These are phyloP conservation scores for Fusarium subglutinans DNA, from an alignment of 2,329 filamentous ascomycete species.

Conservation along the genomic window DNA sequence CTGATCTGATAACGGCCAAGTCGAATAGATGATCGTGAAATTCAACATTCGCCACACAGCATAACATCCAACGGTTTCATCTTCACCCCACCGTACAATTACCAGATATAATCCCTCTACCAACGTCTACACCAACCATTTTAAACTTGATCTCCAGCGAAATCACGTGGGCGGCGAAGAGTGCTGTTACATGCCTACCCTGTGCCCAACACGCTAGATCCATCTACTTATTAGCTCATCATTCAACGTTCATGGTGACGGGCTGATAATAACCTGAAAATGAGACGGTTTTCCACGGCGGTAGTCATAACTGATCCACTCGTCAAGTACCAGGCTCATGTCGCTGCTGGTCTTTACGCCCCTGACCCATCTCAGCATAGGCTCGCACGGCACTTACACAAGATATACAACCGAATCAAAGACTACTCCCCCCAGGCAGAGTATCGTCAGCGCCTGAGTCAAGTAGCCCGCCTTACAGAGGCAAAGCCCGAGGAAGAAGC, in stretches of 20 bases:
- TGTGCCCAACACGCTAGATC: neutral
- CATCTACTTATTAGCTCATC: conserved; percentile 11
- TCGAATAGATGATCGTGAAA: neutral
- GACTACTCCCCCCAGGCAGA: conserved; percentile 79
- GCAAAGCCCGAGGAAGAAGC: conserved; percentile 38
- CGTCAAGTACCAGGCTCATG: conserved; percentile 76
- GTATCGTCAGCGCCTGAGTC: conserved; percentile 72
- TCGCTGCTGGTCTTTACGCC: conserved; percentile 72
- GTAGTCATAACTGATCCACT: conserved; percentile 76
- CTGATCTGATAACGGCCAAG: conserved; percentile 29
- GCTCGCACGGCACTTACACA: conserved; percentile 78
- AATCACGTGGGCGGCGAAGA: conserved; percentile 1
- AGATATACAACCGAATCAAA: conserved; percentile 78
- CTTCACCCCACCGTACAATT: neutral
- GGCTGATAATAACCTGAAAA: conserved; percentile 4
- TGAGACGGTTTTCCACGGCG: conserved; percentile 56
- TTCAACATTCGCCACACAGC: conserved; percentile 3
- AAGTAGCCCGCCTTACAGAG: conserved; percentile 62
- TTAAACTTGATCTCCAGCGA: neutral
- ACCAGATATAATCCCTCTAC: neutral
- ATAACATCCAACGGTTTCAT: neutral
- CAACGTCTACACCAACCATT: neutral
- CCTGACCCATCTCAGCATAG: conserved; percentile 79
- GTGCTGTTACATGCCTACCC: conserved; percentile 7
- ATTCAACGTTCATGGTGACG: neutral